Percentiles rank a stretch among this genome's conserved stretches.
These are phyloP conservation scores for Pyrenophora tritici-repentis DNA, from an alignment of 2,329 filamentous ascomycete species.

Conservation along the genomic window DNA sequence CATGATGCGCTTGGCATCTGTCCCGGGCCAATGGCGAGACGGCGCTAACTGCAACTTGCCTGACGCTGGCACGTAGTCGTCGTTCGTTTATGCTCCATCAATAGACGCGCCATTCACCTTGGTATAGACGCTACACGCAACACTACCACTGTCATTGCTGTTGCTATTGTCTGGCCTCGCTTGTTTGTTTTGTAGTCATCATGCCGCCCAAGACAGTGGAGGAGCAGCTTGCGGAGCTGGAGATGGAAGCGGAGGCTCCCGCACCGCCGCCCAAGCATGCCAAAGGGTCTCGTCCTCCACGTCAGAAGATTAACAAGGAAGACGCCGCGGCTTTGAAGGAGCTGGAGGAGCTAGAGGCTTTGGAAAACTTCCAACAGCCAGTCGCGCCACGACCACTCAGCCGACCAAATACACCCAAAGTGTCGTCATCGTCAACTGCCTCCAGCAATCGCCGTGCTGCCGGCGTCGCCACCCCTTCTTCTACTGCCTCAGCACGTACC, in stretches of 20 bases:
- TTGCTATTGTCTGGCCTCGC: background rate
- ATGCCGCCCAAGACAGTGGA: slow-evolving; percentile 51
- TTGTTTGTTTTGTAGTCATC: background rate
- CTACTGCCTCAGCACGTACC: slow-evolving; percentile 48
- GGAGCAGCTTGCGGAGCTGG: slow-evolving; percentile 55
- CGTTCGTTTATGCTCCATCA: background rate
- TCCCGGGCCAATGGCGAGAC: slow-evolving; percentile 28
- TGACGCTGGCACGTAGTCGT: slow-evolving; percentile 20
- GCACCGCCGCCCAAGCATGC: slow-evolving; percentile 40
- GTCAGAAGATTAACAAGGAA: slow-evolving; percentile 48
- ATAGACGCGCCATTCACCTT: background rate
- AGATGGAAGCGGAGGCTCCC: slow-evolving; percentile 41
- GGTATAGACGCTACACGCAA: background rate
- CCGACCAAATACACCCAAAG: slow-evolving; percentile 81
- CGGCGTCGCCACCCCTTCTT: slow-evolving; percentile 46
- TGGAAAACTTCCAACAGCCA: slow-evolving; percentile 55
- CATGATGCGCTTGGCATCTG: slow-evolving; percentile 30
- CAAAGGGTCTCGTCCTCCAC: slow-evolving; percentile 55
- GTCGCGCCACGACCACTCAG: slow-evolving; percentile 63
- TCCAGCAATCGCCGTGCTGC: slow-evolving; percentile 45
- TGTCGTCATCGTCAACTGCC: slow-evolving; percentile 54
- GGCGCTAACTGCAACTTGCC: slow-evolving; percentile 30
- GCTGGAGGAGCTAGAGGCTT: slow-evolving; percentile 72
- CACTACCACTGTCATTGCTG: background rate
- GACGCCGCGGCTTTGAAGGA: slow-evolving; percentile 86